Evolutionary conservation across 805 yeast species (phyloP).

Genomic region (Komagataella pastoris): DNA sequence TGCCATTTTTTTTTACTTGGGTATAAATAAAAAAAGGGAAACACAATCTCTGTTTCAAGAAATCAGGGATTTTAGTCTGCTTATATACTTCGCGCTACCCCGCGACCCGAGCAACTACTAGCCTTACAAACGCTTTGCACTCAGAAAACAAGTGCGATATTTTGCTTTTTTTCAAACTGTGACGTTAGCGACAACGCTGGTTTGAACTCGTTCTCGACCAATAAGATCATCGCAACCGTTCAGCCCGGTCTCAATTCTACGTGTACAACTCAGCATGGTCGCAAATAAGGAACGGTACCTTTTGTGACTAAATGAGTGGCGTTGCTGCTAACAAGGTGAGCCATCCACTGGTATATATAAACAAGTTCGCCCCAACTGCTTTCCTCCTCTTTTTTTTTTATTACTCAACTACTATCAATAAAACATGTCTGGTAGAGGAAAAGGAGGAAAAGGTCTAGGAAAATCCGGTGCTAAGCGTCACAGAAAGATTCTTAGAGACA

Average conservation of each 20-base stretch:
- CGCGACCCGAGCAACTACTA: not conserved
- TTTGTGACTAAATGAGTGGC: not conserved
- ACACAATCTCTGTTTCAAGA: not conserved
- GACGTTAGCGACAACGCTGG: not conserved
- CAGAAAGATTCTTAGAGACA: conserved; percentile 98
- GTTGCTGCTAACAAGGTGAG: not conserved
- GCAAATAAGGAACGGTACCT: not conserved
- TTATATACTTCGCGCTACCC: not conserved
- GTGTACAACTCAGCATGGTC: not conserved
- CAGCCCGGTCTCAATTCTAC: not conserved
- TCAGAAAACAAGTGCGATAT: not conserved
- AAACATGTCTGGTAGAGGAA: conserved; percentile 97
- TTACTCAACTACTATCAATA: conserved; percentile 11
- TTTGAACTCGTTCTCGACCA: not conserved
- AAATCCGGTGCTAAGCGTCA: conserved; percentile 99
- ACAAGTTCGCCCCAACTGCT: not conserved
- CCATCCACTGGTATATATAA: not conserved
- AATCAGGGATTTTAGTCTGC: not conserved
- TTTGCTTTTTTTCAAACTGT: not conserved
- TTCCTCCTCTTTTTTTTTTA: conserved; percentile 5
- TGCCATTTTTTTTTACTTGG: conserved; percentile 42
- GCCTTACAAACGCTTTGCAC: not conserved
- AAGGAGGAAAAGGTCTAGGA: conserved; percentile 99
- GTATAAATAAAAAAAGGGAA: conserved; percentile 1
- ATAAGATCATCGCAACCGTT: not conserved